Evolutionary conservation across 164 flowering plant genomes (phyloP).

Genomic region (Echeveria elegans): DNA sequence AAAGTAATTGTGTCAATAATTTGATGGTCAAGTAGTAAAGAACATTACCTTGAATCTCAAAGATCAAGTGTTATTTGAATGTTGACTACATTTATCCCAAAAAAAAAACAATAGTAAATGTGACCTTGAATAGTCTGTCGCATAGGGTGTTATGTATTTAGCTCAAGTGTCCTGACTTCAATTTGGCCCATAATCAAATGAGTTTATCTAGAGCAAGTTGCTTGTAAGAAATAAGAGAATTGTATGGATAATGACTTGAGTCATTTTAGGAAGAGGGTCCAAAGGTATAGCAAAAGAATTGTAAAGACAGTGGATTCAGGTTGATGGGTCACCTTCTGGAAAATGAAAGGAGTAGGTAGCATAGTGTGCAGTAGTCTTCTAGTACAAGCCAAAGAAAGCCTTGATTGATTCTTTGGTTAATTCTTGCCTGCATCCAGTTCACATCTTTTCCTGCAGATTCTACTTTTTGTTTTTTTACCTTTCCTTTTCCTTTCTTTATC

Average conservation of each 20-base stretch:
- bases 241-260: not conserved
- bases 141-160: too few species aligned
- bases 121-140: too few species aligned
- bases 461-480: slow-evolving; percentile 4
- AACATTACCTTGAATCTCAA: too few species aligned
- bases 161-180: too few species aligned
- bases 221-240: not conserved
- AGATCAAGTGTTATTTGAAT: too few species aligned
- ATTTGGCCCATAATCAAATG: too few species aligned
- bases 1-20: too few species aligned
- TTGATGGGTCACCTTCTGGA: slow-evolving; percentile 6
- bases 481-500: slow-evolving; percentile 19
- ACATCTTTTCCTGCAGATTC: slow-evolving; percentile 9
- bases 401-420: slow-evolving; percentile 1
- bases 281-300: slow-evolving; percentile 1
- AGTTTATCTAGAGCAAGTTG: not conserved
- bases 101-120: too few species aligned
- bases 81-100: too few species aligned
- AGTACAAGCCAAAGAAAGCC: slow-evolving; percentile 6
- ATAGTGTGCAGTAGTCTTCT: slow-evolving; percentile 2
- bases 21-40: too few species aligned
- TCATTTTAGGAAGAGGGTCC: not conserved
- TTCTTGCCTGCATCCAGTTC: slow-evolving; percentile 6
- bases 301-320: not conserved
- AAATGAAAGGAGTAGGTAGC: not conserved